Base-by-base conservation (phyloP, 2,329 filamentous ascomycete genomes). In the Bipolaris oryzae region DNA sequence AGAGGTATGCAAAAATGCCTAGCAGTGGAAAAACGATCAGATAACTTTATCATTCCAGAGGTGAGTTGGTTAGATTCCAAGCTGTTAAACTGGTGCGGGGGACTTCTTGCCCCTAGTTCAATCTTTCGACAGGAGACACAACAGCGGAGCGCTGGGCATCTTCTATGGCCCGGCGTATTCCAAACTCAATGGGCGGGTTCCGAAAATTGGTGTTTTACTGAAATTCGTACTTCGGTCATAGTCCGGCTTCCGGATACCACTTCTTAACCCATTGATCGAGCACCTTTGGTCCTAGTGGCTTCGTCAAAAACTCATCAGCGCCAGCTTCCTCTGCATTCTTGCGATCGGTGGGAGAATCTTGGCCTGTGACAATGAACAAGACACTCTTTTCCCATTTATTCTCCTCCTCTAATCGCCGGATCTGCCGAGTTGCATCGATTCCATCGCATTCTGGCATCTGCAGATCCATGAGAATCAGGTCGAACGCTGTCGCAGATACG, bases 391-490 rank as follows among this genome's bases (percentile, higher is more conserved):
- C n/a, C 52, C 64, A 61, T 1, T 50, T 71, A 13, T 64, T 50
- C 33, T 69, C 46, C 33, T 61, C 50, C 51, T 78, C 77, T 1
- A 75, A 55, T 0, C 55, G 44, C 5, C 76, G 70, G 10, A 78
- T 78, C 34, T 70, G 64, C 13, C 56, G 58, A 0, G 72, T 76
- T 1, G 76, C 74, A 9, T 72, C 67, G 2, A 76, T 66, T 7
- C 77, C 77, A 42, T 78, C 75, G 35, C 71, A 74, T 3, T 74
- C 59, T 0, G 77, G 77, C 77, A 78, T 78, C 41, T 78, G 76
- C 7, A 78, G 61, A 51, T 78, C 77, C 75, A 78, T 77, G n/a
- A 78, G 56, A 2, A 78, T 66, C 0, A 78, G 62, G 1, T 74
- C 67, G 41, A 77, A 65, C 0, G 71, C 71, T 16, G 50, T 45